These are phyloP conservation scores for Zanthoxylum bungeanum DNA, from an alignment of 345 rosid genomes.

Conservation along the genomic window DNA sequence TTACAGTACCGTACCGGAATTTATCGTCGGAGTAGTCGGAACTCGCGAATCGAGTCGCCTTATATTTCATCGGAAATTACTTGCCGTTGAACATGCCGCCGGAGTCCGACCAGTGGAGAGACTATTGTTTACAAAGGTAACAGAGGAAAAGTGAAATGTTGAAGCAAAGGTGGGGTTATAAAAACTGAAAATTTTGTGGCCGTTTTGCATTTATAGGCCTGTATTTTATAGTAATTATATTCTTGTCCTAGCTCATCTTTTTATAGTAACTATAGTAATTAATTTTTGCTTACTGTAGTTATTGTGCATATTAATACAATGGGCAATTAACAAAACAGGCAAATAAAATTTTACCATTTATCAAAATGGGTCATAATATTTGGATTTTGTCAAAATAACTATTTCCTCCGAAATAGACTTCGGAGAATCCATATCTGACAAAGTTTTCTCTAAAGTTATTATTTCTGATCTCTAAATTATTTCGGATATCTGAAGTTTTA, in stretches of 20 bases:
- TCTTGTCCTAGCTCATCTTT: not conserved
- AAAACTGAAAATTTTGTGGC: constrained; percentile 3
- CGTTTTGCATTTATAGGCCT: not conserved
- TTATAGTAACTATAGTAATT: not conserved
- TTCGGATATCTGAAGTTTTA: no score
- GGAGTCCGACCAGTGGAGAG: constrained; percentile 39
- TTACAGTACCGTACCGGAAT: constrained; percentile 22
- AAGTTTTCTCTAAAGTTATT: no score
- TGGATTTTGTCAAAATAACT: no score
- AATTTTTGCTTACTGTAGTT: not conserved
- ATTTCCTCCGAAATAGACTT: no score
- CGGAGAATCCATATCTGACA: no score
- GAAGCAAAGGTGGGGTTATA: not conserved
- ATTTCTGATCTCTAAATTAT: no score
- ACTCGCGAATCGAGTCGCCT: constrained; percentile 20
- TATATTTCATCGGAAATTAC: constrained; percentile 13
- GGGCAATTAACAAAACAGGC: no score
- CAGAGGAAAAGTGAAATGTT: constrained; percentile 8
- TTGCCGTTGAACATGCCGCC: constrained; percentile 34
- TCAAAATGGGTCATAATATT: no score
- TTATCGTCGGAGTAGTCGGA: constrained; percentile 14
- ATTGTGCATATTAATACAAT: not conserved
- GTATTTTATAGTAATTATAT: not conserved
- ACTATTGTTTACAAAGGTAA: not conserved
- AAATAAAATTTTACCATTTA: no score